A percentile compares a stretch with the other conserved stretches of the same genome.
phyloP scores from a whole-genome alignment of 1,139 yeast species.

The Kluyveromyces marxianus region DNA sequence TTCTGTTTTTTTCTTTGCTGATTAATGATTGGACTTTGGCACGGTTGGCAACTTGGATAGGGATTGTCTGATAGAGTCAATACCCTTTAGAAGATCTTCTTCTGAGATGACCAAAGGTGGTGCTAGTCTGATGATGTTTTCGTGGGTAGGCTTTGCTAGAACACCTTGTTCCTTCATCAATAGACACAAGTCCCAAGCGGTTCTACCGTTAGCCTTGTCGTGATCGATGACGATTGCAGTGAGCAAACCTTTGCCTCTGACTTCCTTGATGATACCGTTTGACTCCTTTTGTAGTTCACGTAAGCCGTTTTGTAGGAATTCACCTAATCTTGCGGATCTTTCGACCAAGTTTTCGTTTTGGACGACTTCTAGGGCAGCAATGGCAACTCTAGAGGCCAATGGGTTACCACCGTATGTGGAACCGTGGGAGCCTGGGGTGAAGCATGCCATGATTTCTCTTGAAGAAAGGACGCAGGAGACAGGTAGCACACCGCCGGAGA shows the following conservation, averaged over 20 bases:
- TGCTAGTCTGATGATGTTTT: conserved; percentile 88
- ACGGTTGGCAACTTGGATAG: conserved; percentile 32
- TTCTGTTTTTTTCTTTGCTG: too few species aligned
- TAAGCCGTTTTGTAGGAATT: conserved; percentile 59
- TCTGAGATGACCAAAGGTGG: conserved; percentile 91
- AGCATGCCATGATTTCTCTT: conserved; percentile 77
- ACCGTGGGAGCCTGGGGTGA: conserved; percentile 96
- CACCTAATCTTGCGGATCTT: conserved; percentile 68
- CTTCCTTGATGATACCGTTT: conserved; percentile 75
- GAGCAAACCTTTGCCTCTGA: conserved; percentile 86
- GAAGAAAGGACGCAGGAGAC: conserved; percentile 88
- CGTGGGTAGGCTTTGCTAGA: conserved; percentile 95
- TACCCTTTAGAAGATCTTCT: conserved; percentile 78
- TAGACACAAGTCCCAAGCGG: conserved; percentile 95
- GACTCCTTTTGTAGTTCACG: conserved; percentile 51
- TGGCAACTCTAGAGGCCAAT: conserved; percentile 86
- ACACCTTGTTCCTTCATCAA: conserved; percentile 85
- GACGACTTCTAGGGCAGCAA: conserved; percentile 88
- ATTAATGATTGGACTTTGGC: conserved; percentile 7
- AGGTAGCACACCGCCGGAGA: conserved; percentile 92
- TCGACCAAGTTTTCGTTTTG: conserved; percentile 81
- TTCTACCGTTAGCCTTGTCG: conserved; percentile 73
- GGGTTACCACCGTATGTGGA: conserved; percentile 99
- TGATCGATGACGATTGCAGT: conserved; percentile 90
- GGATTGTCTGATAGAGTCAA: conserved; percentile 59